Evolutionary conservation across 179 eudicot species (phyloP).

Genomic region (Vitellaria paradoxa): DNA sequence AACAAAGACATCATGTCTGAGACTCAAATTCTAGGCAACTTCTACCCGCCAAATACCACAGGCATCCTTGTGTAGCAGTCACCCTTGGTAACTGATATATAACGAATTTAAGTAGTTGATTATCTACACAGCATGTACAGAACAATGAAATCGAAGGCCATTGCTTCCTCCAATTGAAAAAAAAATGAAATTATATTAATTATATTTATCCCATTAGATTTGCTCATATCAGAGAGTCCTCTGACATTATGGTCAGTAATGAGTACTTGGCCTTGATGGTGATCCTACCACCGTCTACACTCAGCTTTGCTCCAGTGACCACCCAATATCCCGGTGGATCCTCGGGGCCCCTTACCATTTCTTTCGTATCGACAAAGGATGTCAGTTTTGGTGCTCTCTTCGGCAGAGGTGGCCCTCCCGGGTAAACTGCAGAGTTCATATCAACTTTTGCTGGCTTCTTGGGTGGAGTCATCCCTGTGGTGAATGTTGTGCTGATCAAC

Average conservation of each 20-base stretch:
- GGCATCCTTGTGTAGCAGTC: too few relatives aligned
- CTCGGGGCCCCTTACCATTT: constrained; percentile 90
- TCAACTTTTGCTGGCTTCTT: constrained; percentile 63
- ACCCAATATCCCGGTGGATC: constrained; percentile 97
- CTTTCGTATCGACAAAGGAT: constrained; percentile 68
- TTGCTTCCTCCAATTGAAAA: background rate
- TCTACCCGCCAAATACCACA: too few relatives aligned
- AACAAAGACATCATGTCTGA: too few relatives aligned
- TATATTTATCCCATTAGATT: background rate
- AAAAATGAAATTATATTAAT: too few relatives aligned
- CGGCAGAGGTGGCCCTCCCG: constrained; percentile 78
- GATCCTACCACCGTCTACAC: constrained; percentile 70
- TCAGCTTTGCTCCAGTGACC: constrained; percentile 83
- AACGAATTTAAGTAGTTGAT: background rate
- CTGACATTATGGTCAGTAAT: constrained; percentile 58
- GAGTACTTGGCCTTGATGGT: constrained; percentile 74
- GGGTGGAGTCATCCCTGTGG: constrained; percentile 36
- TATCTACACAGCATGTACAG: background rate
- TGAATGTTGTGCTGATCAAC: constrained; percentile 79
- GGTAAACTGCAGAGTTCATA: constrained; percentile 80
- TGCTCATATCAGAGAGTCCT: constrained; percentile 51
- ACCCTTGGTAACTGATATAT: background rate
- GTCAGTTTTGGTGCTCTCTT: constrained; percentile 62
- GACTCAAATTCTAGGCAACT: too few relatives aligned
- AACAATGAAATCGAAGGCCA: background rate